A percentile compares a stretch with the other conserved stretches of the same genome.
These are phyloP conservation scores for Colletotrichum theobromicola DNA, from an alignment of 2,329 filamentous ascomycete genomes.

Conservation along the genomic window DNA sequence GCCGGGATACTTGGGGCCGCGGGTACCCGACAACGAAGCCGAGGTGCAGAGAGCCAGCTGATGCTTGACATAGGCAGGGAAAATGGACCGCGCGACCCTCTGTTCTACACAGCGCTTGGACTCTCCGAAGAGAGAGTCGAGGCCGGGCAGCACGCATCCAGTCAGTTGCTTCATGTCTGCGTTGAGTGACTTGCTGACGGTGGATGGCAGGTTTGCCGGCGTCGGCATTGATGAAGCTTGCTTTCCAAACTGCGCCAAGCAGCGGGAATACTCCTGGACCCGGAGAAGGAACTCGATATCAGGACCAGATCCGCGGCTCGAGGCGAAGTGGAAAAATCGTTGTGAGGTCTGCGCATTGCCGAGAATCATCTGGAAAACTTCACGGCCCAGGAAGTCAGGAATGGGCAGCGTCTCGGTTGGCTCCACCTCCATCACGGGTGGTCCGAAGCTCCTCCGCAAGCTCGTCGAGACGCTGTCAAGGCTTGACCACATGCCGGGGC, in stretches of 20 bases:
- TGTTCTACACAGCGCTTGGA: slow-evolving; percentile 49
- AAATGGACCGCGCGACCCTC: slow-evolving; percentile 49
- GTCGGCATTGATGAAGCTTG: slow-evolving; percentile 43
- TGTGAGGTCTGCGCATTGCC: slow-evolving; percentile 51
- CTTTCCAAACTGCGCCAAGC: slow-evolving; percentile 48
- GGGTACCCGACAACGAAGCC: slow-evolving; percentile 45
- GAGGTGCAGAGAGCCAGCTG: slow-evolving; percentile 53
- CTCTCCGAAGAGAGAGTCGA: slow-evolving; percentile 49
- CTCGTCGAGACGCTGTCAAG: slow-evolving; percentile 21
- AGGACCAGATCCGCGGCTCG: slow-evolving; percentile 48
- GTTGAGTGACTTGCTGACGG: slow-evolving; percentile 45
- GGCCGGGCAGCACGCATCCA: slow-evolving; percentile 46
- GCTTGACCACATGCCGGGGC: slow-evolving; percentile 20
- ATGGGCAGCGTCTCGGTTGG: slow-evolving; percentile 29
- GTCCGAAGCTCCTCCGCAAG: slow-evolving; percentile 16
- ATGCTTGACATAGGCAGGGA: slow-evolving; percentile 57
- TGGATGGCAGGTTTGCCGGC: slow-evolving; percentile 46
- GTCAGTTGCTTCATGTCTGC: slow-evolving; percentile 52
- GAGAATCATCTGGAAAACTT: slow-evolving; percentile 56
- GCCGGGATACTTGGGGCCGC: slow-evolving; percentile 50
- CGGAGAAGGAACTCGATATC: slow-evolving; percentile 58
- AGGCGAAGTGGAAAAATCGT: slow-evolving; percentile 55
- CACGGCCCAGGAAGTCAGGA: slow-evolving; percentile 53
- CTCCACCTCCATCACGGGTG: neutral
- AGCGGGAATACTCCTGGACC: slow-evolving; percentile 50